Evolutionary conservation across 306 rosid genomes (phyloP).

Genomic region (Pyrus pyrifolia): DNA sequence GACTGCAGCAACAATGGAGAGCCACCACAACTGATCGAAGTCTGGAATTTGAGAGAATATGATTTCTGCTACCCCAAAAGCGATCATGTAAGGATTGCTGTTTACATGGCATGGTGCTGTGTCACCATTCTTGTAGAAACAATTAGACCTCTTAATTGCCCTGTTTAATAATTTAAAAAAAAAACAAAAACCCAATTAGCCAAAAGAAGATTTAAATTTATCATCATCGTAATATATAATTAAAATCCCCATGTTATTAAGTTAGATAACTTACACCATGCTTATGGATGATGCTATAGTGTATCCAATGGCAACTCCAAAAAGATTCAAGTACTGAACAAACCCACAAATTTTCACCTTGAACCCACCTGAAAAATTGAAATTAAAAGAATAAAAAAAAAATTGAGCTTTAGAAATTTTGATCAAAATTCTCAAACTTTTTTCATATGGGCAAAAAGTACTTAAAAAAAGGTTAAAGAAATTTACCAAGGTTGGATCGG

Average conservation of each 20-base stretch:
- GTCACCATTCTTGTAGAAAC: conserved; percentile 55
- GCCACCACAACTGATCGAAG: conserved; percentile 88
- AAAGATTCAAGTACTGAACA: conserved; percentile 66
- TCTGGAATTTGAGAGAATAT: conserved; percentile 71
- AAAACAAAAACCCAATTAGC: neutral
- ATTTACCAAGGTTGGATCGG: conserved; percentile 54
- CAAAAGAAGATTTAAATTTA: neutral
- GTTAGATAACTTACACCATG: conserved; percentile 53
- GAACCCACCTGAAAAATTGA: conserved; percentile 41
- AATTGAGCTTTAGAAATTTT: neutral
- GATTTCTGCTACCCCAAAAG: conserved; percentile 60
- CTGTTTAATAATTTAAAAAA: conserved; percentile 28
- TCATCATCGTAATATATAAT: neutral
- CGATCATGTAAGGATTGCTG: conserved; percentile 70
- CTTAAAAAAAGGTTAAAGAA: neutral
- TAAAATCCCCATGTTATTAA: neutral
- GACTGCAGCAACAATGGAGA: conserved; percentile 72
- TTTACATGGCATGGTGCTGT: conserved; percentile 55
- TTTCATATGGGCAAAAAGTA: neutral
- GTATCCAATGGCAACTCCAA: conserved; percentile 74
- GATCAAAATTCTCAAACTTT: neutral
- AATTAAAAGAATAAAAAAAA: neutral
- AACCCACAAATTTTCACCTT: conserved; percentile 65
- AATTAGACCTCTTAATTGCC: conserved; percentile 69
- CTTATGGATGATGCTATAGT: conserved; percentile 73